Conservation (phyloP, 176 grass and related monocot species). For the Avena sativa region DNA sequence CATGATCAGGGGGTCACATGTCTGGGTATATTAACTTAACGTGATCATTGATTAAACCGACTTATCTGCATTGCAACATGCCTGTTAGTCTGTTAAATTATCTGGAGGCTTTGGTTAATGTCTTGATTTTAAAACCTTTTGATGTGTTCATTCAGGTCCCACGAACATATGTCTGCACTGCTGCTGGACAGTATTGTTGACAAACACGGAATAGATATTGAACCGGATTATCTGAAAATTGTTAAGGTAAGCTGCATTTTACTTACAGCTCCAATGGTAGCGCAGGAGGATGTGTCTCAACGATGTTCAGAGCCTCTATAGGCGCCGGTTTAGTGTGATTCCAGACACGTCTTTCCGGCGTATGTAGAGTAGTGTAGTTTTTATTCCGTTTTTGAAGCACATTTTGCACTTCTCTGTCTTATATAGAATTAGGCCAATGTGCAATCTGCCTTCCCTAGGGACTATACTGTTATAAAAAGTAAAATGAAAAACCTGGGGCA, state of each 20-base stretch:
- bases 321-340: too few species aligned
- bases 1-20: not conserved
- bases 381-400: conserved; percentile 1
- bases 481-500: not conserved
- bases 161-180: conserved; percentile 81
- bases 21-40: not conserved
- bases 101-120: not conserved
- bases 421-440: conserved; percentile 15
- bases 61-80: conserved; percentile 12
- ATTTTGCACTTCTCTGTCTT: not conserved
- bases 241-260: conserved; percentile 69
- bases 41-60: not conserved
- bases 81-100: conserved; percentile 9
- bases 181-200: conserved; percentile 88
- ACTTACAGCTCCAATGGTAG: conserved; percentile 6
- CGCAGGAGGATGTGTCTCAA: not conserved
- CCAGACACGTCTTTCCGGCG: too few species aligned
- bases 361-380: too few species aligned
- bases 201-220: conserved; percentile 88
- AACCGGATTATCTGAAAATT: conserved; percentile 64
- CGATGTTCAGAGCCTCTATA: too few species aligned
- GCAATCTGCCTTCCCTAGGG: not conserved
- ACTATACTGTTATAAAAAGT: conserved; percentile 2
- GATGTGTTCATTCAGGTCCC: conserved; percentile 67
- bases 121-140: conserved; percentile 15